These are phyloP conservation scores for Capronia coronata DNA, from an alignment of 2,329 filamentous ascomycete genomes.

Conservation along the genomic window DNA sequence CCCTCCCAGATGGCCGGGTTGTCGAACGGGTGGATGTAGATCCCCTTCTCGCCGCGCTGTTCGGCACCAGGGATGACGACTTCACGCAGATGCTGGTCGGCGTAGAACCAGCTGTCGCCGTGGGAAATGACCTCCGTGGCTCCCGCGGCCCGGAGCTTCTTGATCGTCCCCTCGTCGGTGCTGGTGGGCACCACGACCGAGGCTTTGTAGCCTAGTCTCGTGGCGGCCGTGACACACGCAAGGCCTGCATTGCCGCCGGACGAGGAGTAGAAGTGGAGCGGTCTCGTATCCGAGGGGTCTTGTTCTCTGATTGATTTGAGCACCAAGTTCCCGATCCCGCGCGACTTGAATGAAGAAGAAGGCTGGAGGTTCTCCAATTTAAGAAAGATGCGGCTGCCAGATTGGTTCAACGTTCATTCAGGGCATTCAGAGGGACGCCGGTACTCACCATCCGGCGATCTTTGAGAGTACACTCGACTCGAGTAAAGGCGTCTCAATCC, in stretches of 20 bases:
- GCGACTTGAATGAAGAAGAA: conserved; percentile 77
- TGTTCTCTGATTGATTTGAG: conserved; percentile 63
- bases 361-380: conserved; percentile 83
- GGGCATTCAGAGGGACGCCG: background rate
- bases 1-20: conserved; percentile 43
- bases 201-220: conserved; percentile 55
- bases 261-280: conserved; percentile 68
- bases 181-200: conserved; percentile 68
- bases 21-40: conserved; percentile 47
- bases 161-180: conserved; percentile 63
- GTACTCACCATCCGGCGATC: conserved; percentile 35
- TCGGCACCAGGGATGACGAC: conserved; percentile 37
- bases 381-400: conserved; percentile 62
- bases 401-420: background rate
- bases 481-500: conserved; percentile 38
- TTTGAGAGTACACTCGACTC: conserved; percentile 36
- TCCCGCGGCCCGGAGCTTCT: conserved; percentile 63
- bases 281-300: conserved; percentile 39
- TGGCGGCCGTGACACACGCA: conserved; percentile 68
- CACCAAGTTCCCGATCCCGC: conserved; percentile 35
- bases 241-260: conserved; percentile 81
- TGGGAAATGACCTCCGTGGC: conserved; percentile 58
- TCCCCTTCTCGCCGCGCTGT: conserved; percentile 33
- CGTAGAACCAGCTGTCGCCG: conserved; percentile 62
- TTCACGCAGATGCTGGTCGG: conserved; percentile 59